These are phyloP conservation scores for Taxillus chinensis DNA, from an alignment of 164 flowering plant genomes.

Conservation along the genomic window DNA sequence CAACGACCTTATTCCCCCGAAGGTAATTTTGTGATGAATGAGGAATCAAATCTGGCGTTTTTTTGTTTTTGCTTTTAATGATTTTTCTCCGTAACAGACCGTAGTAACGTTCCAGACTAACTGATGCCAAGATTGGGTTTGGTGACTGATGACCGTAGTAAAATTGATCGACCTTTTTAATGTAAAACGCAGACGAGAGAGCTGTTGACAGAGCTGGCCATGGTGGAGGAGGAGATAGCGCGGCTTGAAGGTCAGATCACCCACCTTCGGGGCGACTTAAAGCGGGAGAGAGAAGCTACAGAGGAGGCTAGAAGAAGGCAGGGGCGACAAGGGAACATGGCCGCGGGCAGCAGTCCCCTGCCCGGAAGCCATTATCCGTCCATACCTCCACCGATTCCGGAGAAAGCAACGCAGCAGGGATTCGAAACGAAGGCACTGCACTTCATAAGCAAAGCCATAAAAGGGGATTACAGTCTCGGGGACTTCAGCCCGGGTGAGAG, in stretches of 20 bases:
- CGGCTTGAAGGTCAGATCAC: constrained; percentile 55
- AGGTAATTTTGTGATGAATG: constrained; percentile 25
- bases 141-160: too few relatives aligned
- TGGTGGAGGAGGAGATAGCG: constrained; percentile 74
- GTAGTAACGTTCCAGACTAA: too few relatives aligned
- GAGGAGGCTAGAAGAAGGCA: constrained; percentile 26
- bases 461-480: constrained; percentile 45
- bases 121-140: too few relatives aligned
- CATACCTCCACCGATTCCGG: too few relatives aligned
- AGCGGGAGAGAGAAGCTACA: constrained; percentile 28
- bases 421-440: constrained; percentile 70
- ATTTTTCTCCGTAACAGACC: not conserved
- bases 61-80: too few relatives aligned
- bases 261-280: constrained; percentile 30
- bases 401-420: constrained; percentile 2
- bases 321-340: constrained; percentile 11
- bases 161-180: not conserved
- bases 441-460: constrained; percentile 86
- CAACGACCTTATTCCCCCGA: constrained; percentile 46
- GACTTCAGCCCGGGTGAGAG: constrained; percentile 35
- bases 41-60: too few relatives aligned
- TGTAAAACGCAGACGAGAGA: constrained; percentile 45
- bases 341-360: too few relatives aligned
- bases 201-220: constrained; percentile 56
- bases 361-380: too few relatives aligned